These are phyloP conservation scores for Datisca glomerata DNA, from an alignment of 306 rosid species.

Conservation along the genomic window DNA sequence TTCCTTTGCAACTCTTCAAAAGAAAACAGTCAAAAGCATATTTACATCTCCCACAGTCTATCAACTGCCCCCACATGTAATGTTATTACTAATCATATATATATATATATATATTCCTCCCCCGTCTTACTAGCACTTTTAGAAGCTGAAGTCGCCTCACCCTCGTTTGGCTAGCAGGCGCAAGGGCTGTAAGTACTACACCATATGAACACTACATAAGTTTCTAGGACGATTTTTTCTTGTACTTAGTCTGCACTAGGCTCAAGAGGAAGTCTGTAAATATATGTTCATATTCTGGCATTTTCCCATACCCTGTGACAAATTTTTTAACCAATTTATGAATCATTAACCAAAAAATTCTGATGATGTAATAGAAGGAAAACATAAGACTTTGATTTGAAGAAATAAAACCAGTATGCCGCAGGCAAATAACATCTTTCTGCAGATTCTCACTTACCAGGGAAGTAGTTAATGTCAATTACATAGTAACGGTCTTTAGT, in stretches of 20 bases:
- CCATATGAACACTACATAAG: no score
- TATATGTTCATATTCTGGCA: constrained; percentile 91
- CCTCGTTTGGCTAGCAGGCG: no score
- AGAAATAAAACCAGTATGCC: not conserved
- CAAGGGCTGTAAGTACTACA: no score
- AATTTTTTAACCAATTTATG: no score
- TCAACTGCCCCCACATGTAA: no score
- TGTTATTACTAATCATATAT: no score
- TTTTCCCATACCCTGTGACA: constrained; percentile 77
- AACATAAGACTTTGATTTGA: no score
- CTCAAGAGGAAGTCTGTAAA: constrained; percentile 82
- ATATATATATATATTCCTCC: constrained; percentile 1
- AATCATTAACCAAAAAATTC: no score
- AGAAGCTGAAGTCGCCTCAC: no score
- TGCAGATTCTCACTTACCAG: constrained; percentile 39
- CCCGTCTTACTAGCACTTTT: no score
- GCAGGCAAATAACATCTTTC: no score
- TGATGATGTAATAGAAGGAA: no score
- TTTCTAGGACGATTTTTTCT: constrained; percentile 25
- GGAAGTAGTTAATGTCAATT: constrained; percentile 92
- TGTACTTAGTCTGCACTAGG: constrained; percentile 42
- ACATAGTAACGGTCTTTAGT: constrained; percentile 59
- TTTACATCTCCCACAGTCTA: constrained; percentile 7
- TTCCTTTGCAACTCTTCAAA: not conserved
- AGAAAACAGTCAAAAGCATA: constrained; percentile 6